Conservation (phyloP, 345 rosid species). For the Acer yangbiense region DNA sequence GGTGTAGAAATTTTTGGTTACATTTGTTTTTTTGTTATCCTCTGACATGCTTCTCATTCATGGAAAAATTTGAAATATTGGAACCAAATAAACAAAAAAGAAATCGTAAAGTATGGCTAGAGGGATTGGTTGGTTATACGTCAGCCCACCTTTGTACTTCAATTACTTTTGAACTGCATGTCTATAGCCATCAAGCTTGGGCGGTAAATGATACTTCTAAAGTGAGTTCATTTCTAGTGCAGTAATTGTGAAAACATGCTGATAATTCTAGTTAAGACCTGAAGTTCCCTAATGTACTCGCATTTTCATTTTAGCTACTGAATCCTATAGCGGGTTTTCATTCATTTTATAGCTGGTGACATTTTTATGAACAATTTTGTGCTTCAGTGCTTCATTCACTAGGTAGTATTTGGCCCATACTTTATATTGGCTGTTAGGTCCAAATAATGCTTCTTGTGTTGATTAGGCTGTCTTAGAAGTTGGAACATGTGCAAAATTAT, state of each 20-base stretch:
- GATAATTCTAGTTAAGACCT: neutral
- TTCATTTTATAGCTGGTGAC: neutral
- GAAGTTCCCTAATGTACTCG: neutral
- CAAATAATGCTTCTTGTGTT: neutral
- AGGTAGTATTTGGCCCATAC: neutral
- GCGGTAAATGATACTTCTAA: neutral
- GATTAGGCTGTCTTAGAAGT: neutral
- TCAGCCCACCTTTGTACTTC: too few relatives aligned
- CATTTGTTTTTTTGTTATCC: constrained; percentile 1
- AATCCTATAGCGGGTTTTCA: neutral
- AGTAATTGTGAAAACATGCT: neutral
- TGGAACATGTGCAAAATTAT: neutral
- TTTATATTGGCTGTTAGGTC: neutral
- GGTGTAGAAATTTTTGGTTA: neutral
- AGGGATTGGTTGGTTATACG: neutral
- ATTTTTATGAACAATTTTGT: neutral
- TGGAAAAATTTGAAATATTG: neutral
- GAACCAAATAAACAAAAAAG: neutral
- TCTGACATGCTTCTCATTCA: neutral
- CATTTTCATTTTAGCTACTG: neutral
- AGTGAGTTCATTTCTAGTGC: constrained; percentile 8
- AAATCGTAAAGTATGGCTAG: neutral
- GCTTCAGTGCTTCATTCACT: neutral
- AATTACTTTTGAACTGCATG: neutral
- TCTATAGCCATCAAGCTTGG: neutral